A percentile compares a stretch with the other conserved stretches of the same genome.
phyloP scores from a whole-genome alignment of 768 basidiomycete species.

The Stropharia rugosoannulata region DNA sequence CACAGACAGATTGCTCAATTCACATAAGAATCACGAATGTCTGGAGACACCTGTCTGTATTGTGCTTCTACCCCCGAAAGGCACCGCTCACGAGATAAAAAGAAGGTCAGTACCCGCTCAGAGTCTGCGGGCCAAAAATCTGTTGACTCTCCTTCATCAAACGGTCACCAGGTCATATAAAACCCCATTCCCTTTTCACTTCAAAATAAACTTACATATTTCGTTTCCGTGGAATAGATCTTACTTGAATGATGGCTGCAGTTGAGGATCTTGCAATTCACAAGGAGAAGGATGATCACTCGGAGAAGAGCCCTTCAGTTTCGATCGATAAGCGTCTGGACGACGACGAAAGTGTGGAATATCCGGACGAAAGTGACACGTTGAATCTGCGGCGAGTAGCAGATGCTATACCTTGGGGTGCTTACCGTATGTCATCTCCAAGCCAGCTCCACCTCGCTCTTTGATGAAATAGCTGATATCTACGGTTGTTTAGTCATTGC shows the following conservation, averaged over 20 bases:
- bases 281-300: neutral
- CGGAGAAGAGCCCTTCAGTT: neutral
- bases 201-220: too few relatives aligned
- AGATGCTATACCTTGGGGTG: slow-evolving; percentile 57
- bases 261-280: neutral
- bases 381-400: slow-evolving; percentile 58
- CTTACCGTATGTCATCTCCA: slow-evolving; percentile 41
- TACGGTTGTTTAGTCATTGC: slow-evolving; percentile 51
- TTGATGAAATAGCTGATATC: neutral
- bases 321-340: slow-evolving; percentile 19
- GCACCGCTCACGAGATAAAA: too few relatives aligned
- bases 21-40: too few relatives aligned
- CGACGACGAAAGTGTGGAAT: slow-evolving; percentile 52
- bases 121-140: too few relatives aligned
- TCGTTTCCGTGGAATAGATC: too few relatives aligned
- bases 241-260: neutral
- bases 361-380: slow-evolving; percentile 64
- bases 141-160: too few relatives aligned
- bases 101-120: too few relatives aligned
- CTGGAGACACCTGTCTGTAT: too few relatives aligned
- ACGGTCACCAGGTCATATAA: too few relatives aligned
- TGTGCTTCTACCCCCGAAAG: too few relatives aligned
- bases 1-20: too few relatives aligned
- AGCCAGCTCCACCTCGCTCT: neutral
- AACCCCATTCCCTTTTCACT: too few relatives aligned